A percentile compares a stretch with the other conserved stretches of the same genome.
Conservation (phyloP, 768 basidiomycete species). For the Vararia minispora region DNA sequence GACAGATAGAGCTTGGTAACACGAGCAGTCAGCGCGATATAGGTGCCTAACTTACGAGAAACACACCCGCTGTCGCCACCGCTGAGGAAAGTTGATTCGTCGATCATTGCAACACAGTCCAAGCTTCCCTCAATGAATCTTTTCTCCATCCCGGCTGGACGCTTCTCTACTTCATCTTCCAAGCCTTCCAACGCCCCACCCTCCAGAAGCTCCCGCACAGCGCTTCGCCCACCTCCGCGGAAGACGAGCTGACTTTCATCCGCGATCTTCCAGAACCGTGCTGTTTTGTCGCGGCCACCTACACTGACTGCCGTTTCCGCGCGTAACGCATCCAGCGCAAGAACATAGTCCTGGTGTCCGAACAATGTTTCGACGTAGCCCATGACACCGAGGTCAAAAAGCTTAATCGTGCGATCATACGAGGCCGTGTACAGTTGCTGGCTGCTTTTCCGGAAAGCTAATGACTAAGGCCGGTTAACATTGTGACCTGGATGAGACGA, state of each 20-base stretch:
- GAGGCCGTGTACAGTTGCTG: conserved; percentile 68
- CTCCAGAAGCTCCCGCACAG: conserved; percentile 69
- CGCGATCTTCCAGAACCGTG: conserved; percentile 91
- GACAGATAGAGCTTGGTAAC: conserved; percentile 62
- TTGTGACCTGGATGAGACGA: conserved; percentile 28
- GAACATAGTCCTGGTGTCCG: conserved; percentile 88
- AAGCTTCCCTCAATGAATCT: conserved; percentile 82
- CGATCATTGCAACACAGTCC: conserved; percentile 90
- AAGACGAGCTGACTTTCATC: conserved; percentile 96
- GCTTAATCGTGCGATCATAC: conserved; percentile 81
- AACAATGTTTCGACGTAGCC: conserved; percentile 95
- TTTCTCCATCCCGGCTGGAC: conserved; percentile 25
- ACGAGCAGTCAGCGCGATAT: neutral
- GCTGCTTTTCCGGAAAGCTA: conserved; percentile 71
- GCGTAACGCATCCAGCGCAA: conserved; percentile 68
- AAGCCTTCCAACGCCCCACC: conserved; percentile 58
- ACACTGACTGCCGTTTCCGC: conserved; percentile 79
- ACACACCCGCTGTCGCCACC: conserved; percentile 95
- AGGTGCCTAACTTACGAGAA: conserved; percentile 2
- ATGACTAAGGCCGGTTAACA: conserved; percentile 30
- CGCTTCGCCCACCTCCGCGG: conserved; percentile 85
- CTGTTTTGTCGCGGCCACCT: conserved; percentile 85
- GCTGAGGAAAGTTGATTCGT: conserved; percentile 85
- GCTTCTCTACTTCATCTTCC: conserved; percentile 38
- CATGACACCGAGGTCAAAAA: conserved; percentile 75